Percentiles rank a stretch among this genome's conserved stretches.
Evolutionary conservation across 495 filamentous ascomycete species (phyloP).

Genomic region (Penicillium bialowiezense): DNA sequence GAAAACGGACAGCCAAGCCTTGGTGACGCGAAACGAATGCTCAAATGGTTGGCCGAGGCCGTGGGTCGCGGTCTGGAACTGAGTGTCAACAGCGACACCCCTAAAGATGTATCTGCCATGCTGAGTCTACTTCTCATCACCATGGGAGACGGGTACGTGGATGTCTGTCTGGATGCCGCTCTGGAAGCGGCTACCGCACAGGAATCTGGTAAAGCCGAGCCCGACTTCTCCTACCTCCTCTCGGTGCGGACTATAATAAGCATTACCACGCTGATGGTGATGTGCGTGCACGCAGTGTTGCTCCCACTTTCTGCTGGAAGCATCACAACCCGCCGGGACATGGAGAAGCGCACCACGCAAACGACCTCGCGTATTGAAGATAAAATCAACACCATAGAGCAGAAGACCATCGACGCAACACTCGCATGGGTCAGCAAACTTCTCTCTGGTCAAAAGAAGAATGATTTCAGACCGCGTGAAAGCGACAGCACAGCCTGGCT

Average conservation of each 20-base stretch:
- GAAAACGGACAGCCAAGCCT: constrained; percentile 82
- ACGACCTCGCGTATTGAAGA: constrained; percentile 78
- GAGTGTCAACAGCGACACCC: constrained; percentile 78
- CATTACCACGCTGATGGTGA: constrained; percentile 88
- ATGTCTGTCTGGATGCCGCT: constrained; percentile 87
- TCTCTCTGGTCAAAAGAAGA: constrained; percentile 79
- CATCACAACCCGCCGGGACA: constrained; percentile 81
- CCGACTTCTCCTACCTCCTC: constrained; percentile 81
- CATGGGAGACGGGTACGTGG: constrained; percentile 93
- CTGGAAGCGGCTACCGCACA: constrained; percentile 71
- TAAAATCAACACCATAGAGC: constrained; percentile 83
- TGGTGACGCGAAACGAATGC: constrained; percentile 88
- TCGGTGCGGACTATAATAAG: constrained; percentile 77
- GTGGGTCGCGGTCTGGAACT: constrained; percentile 92
- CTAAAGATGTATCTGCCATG: constrained; percentile 88
- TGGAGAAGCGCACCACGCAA: constrained; percentile 78
- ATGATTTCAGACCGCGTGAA: constrained; percentile 89
- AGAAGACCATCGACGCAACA: constrained; percentile 79
- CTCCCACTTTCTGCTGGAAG: constrained; percentile 84
- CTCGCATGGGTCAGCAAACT: constrained; percentile 74
- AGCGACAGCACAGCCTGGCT: constrained; percentile 69
- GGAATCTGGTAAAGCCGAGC: constrained; percentile 75
- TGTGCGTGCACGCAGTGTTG: constrained; percentile 85
- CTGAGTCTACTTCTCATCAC: constrained; percentile 79
- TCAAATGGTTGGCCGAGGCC: constrained; percentile 95